A percentile compares a stretch with the other conserved stretches of the same genome.
Evolutionary conservation across 225 moss, liverwort and hornwort species (phyloP).

Genomic region (Bryum argenteum): DNA sequence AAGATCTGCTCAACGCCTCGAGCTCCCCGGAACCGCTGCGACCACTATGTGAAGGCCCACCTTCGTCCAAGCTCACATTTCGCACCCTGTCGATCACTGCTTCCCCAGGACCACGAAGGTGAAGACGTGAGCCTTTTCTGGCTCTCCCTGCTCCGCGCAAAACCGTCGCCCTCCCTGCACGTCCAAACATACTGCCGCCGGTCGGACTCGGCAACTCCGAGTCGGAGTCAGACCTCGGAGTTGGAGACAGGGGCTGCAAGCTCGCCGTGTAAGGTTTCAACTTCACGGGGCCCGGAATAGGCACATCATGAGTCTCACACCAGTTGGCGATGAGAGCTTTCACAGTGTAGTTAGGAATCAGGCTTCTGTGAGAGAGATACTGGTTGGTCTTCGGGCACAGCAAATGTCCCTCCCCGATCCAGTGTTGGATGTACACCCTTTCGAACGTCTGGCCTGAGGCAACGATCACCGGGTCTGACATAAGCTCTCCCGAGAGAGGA

Average conservation of each 20-base stretch:
- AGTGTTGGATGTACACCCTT: constrained; percentile 84
- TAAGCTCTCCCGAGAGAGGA: constrained; percentile 92
- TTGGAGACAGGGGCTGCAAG: constrained; percentile 47
- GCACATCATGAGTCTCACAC: constrained; percentile 86
- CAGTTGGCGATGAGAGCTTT: constrained; percentile 97
- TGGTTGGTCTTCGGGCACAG: constrained; percentile 87
- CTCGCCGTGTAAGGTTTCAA: constrained; percentile 48
- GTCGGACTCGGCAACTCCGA: constrained; percentile 53
- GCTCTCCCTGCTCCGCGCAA: constrained; percentile 42
- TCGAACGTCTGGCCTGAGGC: constrained; percentile 97
- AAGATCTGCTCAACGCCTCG: constrained; percentile 42
- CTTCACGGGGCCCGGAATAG: constrained; percentile 71
- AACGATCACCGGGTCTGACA: constrained; percentile 98
- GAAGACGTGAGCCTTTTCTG: constrained; percentile 47
- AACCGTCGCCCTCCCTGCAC: constrained; percentile 22
- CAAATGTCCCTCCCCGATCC: constrained; percentile 80
- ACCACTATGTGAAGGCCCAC: constrained; percentile 55
- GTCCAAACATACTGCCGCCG: constrained; percentile 12
- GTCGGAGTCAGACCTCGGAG: constrained; percentile 51
- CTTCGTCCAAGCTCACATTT: constrained; percentile 50
- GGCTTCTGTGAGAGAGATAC: constrained; percentile 74
- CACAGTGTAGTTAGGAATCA: constrained; percentile 96
- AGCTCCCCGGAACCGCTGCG: constrained; percentile 44
- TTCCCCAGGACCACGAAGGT: constrained; percentile 50
- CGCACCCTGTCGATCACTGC: constrained; percentile 43